Evolutionary conservation across 1,139 yeast genomes (phyloP).

Genomic region (Tardiomyces blankii): DNA sequence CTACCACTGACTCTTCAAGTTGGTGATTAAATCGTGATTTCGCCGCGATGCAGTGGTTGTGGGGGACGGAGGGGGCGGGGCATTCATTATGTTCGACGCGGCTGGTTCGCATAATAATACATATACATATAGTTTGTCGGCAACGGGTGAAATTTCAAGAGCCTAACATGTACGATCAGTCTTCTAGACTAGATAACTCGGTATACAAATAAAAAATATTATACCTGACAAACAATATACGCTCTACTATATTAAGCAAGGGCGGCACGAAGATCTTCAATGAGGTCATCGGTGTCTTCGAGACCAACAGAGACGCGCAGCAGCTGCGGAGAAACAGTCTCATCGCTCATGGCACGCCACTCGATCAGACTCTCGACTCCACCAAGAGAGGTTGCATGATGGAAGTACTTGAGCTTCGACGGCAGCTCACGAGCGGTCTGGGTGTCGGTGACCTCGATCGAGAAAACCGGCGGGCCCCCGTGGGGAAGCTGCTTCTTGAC

Average conservation of each 20-base stretch:
- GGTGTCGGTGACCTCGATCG: slow-evolving; percentile 42
- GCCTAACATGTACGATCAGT: no score
- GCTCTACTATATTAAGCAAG: slow-evolving; percentile 17
- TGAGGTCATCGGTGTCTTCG: slow-evolving; percentile 63
- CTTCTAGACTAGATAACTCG: no score
- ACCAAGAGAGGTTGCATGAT: slow-evolving; percentile 88
- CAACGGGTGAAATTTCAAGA: no score
- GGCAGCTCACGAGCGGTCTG: slow-evolving; percentile 58
- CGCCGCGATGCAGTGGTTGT: no score
- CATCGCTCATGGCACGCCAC: slow-evolving; percentile 77
- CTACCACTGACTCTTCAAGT: no score
- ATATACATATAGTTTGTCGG: no score
- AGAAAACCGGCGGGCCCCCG: slow-evolving; percentile 69
- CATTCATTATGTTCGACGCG: no score
- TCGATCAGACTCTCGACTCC: slow-evolving; percentile 90
- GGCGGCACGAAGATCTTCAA: slow-evolving; percentile 47
- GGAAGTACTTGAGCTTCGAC: slow-evolving; percentile 53
- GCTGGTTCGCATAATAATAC: no score
- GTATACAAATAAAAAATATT: no score
- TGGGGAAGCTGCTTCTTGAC: slow-evolving; percentile 53
- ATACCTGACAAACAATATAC: no score
- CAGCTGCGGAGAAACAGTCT: slow-evolving; percentile 40
- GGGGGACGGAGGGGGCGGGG: neutral
- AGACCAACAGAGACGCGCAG: slow-evolving; percentile 72
- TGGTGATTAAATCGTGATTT: no score